A percentile compares a stretch with the other conserved stretches of the same genome.
These are phyloP conservation scores for Podospora comata DNA, from an alignment of 495 filamentous ascomycete species.

Conservation along the genomic window DNA sequence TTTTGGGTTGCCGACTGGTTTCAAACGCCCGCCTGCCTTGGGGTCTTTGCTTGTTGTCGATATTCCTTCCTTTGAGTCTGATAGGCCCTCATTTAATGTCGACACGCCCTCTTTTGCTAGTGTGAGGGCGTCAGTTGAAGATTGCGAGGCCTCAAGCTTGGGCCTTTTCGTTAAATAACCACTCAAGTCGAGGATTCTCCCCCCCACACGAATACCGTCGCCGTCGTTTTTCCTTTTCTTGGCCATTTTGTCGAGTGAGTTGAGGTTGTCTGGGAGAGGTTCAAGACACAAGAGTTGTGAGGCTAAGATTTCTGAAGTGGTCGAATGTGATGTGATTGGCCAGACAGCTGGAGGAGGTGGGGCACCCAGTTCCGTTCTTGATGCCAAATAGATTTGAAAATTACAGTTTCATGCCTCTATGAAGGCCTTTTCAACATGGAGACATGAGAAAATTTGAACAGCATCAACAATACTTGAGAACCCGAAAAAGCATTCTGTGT, in stretches of 20 bases:
- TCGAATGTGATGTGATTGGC: no score
- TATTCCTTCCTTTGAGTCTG: neutral
- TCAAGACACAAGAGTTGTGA: neutral
- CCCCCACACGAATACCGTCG: conserved; percentile 33
- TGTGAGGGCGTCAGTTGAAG: conserved; percentile 9
- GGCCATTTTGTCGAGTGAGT: conserved; percentile 17
- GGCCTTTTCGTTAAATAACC: conserved; percentile 40
- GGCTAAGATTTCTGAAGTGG: neutral
- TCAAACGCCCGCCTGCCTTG: neutral
- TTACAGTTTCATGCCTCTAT: no score
- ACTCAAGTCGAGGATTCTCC: conserved; percentile 41
- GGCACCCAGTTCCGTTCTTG: no score
- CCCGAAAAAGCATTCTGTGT: no score
- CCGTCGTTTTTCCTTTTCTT: conserved; percentile 27
- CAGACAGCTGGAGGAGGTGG: no score
- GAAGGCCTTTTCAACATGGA: no score
- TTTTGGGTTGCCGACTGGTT: conserved; percentile 29
- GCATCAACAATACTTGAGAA: no score
- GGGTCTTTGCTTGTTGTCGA: neutral
- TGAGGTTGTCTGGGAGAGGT: neutral
- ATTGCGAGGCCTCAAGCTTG: conserved; percentile 16
- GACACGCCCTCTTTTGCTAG: neutral
- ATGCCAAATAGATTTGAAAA: no score
- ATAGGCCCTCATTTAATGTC: neutral
- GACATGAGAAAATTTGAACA: no score